Base-by-base conservation (phyloP, 1,284 basidiomycete genomes). In the Termitomyces sp. region DNA sequence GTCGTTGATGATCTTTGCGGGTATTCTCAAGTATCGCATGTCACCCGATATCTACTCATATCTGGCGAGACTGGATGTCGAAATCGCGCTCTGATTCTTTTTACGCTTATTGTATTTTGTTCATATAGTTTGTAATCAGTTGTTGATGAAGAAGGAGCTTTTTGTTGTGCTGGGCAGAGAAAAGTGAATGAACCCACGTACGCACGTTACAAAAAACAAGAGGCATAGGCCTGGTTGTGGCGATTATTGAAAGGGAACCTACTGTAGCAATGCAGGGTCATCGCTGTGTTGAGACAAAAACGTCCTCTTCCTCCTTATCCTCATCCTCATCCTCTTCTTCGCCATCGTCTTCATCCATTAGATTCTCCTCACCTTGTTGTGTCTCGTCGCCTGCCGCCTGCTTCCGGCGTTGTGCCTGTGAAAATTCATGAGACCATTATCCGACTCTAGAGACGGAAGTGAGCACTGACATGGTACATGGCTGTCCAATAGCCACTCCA, bases 11-110 rank as follows among this genome's bases (percentile, higher is more conserved):
- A 81, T 91, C 57, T 96, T 94, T 71, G 91, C 90, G 37, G 88
- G 91, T 39, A 86, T 91, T 63, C 72, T 96, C 52, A 86, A 92
- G 59, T 91, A 94, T 68, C 80, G 92, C 52, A 85, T 97, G 80
- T 89, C 91, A 13, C 84, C 90, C 30, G 91, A 97, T 67, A 87
- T 96, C 56, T 95, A 96, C 72, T 88, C 89, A 48, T 91, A 95
- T 70, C 75, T 96, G 46, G 84, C 87, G 10, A 76, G 86, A 52
- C 62, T 88, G 59, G 86, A 89, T 60, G 88, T 90, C 1, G 88
- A 90, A 68, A 87, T 90, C 62, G 81, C 85, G 31, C 72, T 89
- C 60, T 88, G 58, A 67, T 53, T 5, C 6, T 26, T 18, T 21
- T 46, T 30, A 39, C 37, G 19, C 37, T 34, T 42, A 30, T 24